phyloP scores from a whole-genome alignment of 768 basidiomycete species.

The Lactarius indigo region DNA sequence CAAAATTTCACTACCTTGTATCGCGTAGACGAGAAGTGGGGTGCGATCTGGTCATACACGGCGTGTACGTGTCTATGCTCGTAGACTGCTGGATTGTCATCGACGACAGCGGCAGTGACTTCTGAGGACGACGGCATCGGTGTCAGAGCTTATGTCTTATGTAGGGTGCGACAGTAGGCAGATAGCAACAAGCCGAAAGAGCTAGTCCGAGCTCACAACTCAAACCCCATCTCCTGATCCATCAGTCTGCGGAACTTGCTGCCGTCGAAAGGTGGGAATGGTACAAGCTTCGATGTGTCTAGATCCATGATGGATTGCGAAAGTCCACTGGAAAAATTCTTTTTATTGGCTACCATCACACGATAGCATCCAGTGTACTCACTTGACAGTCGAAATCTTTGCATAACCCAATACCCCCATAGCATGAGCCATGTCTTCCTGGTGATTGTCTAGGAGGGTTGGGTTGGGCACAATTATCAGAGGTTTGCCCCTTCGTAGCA shows the following conservation, averaged over 20 bases:
- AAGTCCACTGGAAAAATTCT: conserved; percentile 42
- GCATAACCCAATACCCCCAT: conserved; percentile 59
- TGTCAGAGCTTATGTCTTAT: conserved; percentile 2
- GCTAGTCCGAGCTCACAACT: background rate
- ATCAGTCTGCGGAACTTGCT: conserved; percentile 62
- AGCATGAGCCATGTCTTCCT: conserved; percentile 78
- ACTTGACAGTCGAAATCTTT: conserved; percentile 55
- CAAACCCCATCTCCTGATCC: conserved; percentile 78
- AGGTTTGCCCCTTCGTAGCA: conserved; percentile 66
- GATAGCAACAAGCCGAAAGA: background rate
- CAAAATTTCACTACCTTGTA: conserved; percentile 61
- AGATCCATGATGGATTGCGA: conserved; percentile 51
- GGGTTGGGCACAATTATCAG: conserved; percentile 89
- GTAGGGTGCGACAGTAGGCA: background rate
- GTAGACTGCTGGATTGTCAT: conserved; percentile 53
- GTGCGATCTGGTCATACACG: conserved; percentile 81
- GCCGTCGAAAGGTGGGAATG: conserved; percentile 68
- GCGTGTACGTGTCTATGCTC: conserved; percentile 76
- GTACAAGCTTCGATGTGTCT: conserved; percentile 41
- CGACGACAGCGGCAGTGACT: conserved; percentile 34
- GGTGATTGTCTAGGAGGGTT: conserved; percentile 88
- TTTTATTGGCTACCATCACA: background rate
- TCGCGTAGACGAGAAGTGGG: conserved; percentile 84
- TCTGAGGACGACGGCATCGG: conserved; percentile 34
- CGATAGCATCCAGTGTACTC: conserved; percentile 32